Base-by-base conservation (phyloP, 1,284 basidiomycete genomes). In the Crucibulum parvulum region DNA sequence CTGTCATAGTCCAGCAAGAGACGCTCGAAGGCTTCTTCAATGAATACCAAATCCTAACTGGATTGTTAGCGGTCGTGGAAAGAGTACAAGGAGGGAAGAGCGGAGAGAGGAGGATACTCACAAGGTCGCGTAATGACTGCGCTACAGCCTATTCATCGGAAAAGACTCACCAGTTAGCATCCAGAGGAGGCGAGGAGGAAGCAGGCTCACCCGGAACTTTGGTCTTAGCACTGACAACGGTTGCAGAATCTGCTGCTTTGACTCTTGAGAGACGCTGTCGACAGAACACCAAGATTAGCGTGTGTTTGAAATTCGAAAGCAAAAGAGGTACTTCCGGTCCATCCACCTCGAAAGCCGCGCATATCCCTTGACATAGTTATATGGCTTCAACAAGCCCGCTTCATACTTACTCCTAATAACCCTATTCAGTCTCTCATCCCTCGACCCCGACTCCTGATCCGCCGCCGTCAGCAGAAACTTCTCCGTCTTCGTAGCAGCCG, bases 361-460 rank as follows among this genome's bases (percentile, higher is more conserved):
- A 71, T 97, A 97, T 0, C 95, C 95, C 71, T 95, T 95, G 60
- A 97, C 95, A 73, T 98, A 98, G 77, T 99, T 97, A 72, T 98
- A 98, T 0, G 97, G 97, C 70, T 95, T 95, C 62, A 99, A 78
- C 46, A 99, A 75, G 0, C 96, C 97, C 1, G 96, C 97, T 72
- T 99, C 96, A 77, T 98, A 98, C 77, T 99, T 99, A 69, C 94
- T 96, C 65, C 93, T 89, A 68, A 99, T 99, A 64, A 99, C 97
- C 61, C 93, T 86, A 60, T 92, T 93, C 43, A 99, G 79, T 1
- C 96, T 89, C 66, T 98, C 94, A 64, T 97, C 94, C 39, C 96
- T 84, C 11, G 95, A 92, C 0, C 96, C 96, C 10, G 92, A 87
- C 51, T 94, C 94, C 72, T 98, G 96, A 75, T 99, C 96, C 0